phyloP scores from a whole-genome alignment of 192 early-diverging fungal genomes.

The Gaertneriomyces sp. region DNA sequence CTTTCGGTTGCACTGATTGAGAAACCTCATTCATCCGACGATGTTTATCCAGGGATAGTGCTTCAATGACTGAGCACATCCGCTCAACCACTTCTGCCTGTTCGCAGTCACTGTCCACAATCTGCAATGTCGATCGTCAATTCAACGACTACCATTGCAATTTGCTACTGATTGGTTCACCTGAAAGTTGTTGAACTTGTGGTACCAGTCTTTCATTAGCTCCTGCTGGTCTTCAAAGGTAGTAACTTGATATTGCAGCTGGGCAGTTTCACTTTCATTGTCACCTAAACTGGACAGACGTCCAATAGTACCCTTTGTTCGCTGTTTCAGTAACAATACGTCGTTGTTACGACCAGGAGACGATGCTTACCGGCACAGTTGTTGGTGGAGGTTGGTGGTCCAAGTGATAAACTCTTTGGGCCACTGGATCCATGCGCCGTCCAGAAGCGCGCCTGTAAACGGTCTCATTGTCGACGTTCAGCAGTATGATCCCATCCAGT shows the following conservation, averaged over 20 bases:
- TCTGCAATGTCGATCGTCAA: too few relatives aligned
- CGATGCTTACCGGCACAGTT: conserved; percentile 39
- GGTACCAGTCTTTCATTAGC: conserved; percentile 51
- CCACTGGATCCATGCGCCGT: conserved; percentile 48
- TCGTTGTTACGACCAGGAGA: neutral
- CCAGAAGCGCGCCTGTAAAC: conserved; percentile 47
- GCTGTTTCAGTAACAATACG: neutral
- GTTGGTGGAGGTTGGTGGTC: conserved; percentile 53
- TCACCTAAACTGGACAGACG: conserved; percentile 39
- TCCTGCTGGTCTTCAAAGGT: conserved; percentile 57
- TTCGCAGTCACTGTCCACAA: too few relatives aligned
- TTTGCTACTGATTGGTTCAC: conserved; percentile 12
- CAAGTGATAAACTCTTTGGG: conserved; percentile 49
- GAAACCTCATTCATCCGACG: too few relatives aligned
- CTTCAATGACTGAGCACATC: too few relatives aligned
- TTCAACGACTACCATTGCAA: too few relatives aligned
- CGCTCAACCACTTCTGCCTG: too few relatives aligned
- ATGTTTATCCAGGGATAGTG: too few relatives aligned
- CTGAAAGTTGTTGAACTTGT: conserved; percentile 47
- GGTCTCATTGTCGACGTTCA: conserved; percentile 53
- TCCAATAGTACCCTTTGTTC: conserved; percentile 42
- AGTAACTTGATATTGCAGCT: conserved; percentile 54
- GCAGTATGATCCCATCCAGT: conserved; percentile 48
- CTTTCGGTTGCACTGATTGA: too few relatives aligned
- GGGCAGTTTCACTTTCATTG: conserved; percentile 31